phyloP scores from a whole-genome alignment of 208 protist species.

The Porcisia hertigi region DNA sequence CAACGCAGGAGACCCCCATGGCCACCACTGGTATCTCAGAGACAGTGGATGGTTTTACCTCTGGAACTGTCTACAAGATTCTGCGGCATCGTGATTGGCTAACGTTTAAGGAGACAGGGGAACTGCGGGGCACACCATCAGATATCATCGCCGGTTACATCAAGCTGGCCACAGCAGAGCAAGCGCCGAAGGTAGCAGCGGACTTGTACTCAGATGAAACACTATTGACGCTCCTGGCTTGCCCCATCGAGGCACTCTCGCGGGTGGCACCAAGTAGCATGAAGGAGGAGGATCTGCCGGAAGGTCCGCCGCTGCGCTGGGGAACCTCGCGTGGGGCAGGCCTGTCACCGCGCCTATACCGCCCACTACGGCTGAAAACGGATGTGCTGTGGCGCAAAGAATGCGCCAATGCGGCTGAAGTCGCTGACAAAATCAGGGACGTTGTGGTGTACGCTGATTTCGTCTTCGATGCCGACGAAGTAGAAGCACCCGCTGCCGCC shows the following conservation, averaged over 20 bases:
- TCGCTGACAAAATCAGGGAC: neutral
- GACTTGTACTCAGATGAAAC: neutral
- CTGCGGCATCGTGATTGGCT: constrained; percentile 4
- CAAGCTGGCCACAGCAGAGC: constrained; percentile 10
- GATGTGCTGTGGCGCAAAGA: constrained; percentile 19
- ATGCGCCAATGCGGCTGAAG: constrained; percentile 5
- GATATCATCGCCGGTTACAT: constrained; percentile 8
- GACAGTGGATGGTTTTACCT: neutral
- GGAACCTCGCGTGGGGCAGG: constrained; percentile 1
- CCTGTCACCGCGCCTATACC: constrained; percentile 18
- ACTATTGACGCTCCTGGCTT: constrained; percentile 5
- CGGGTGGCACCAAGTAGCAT: neutral
- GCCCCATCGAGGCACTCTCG: constrained; percentile 17
- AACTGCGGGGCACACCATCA: constrained; percentile 1
- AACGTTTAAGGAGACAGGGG: constrained; percentile 1
- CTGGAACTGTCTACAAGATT: constrained; percentile 16
- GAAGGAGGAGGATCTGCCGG: neutral
- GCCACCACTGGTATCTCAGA: neutral
- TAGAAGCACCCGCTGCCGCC: neutral
- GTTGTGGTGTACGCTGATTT: constrained; percentile 7
- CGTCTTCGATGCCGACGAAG: constrained; percentile 10
- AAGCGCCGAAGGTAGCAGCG: constrained; percentile 6
- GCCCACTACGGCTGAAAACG: neutral
- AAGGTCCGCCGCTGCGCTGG: constrained; percentile 18
- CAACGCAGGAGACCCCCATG: neutral